Base-by-base conservation (phyloP, 176 grass and related monocot genomes). In the Carex parvula region DNA sequence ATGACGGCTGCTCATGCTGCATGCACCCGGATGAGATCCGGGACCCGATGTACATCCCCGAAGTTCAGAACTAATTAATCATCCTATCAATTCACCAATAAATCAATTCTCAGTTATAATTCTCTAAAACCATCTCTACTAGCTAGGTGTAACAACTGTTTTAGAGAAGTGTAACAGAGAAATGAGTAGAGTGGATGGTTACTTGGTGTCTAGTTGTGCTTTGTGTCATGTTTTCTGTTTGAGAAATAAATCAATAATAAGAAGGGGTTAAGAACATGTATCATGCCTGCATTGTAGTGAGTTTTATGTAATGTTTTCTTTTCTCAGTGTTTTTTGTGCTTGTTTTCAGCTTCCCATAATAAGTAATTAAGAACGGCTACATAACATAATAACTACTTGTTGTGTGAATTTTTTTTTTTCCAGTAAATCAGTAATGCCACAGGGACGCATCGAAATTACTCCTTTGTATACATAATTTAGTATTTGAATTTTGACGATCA, bases 1-100 rank as follows among this genome's bases (percentile, higher is more conserved):
- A 58, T 9, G 81, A 84, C 3, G 90, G 90, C 0, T 91, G 90
- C 80, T 5, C 9, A 20, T 91, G 90, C 87, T 91, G 90, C 73
- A 20, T 56, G 79, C 70, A 54, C 58, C 65, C 80, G 13, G 24
- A 67, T 56, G 73, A 80, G 65, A 79, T 84, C 48, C 84, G 81
- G 18, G 83, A 89, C 29, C 37, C 66, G 10, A 79, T 84, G 81
- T 78, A 82, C 83, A 26, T 85, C 53, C 83, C 83, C 0, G 73
- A 87, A 78, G 72, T 81, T 6, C 84, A 88, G 33, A 87, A 82
- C 85, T 87, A 82, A 39, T 39, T 39, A 39, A 6, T 39, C 5
- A 39, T 39, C 37, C 37, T 39, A 39, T 39, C 37, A 39, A 29
- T 29, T 29, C 29, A 35, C 33, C 33, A 35, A 35, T 35, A 35